Conservation (phyloP, 306 rosid species). For the Sesbania bispinosa region DNA sequence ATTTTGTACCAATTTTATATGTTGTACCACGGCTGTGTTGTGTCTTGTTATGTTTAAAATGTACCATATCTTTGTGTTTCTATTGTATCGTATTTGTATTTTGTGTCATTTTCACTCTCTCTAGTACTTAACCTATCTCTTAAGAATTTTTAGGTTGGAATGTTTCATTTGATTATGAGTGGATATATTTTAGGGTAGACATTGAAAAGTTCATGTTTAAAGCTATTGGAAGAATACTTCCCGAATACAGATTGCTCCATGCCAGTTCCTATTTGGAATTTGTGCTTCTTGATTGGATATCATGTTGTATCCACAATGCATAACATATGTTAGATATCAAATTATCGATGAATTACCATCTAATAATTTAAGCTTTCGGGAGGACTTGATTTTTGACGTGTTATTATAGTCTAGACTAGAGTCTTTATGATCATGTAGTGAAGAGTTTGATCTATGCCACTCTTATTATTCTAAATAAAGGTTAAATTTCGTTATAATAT, state of each 20-base stretch:
- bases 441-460: background rate
- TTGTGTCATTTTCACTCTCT: background rate
- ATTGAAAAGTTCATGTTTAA: background rate
- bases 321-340: background rate
- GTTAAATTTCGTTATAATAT: too few species aligned
- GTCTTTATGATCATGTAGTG: background rate
- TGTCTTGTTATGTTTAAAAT: background rate
- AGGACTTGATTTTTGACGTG: background rate
- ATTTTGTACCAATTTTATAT: background rate
- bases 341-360: background rate
- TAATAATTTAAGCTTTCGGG: background rate
- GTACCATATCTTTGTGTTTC: background rate
- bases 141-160: background rate
- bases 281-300: too few species aligned
- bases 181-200: background rate
- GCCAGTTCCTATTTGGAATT: too few species aligned
- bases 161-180: background rate
- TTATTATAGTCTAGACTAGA: too few species aligned
- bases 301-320: background rate
- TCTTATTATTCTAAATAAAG: background rate
- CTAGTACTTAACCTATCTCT: background rate
- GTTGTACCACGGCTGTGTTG: too few species aligned
- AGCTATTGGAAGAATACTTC: background rate
- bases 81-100: background rate
- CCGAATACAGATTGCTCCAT: constrained; percentile 12